Evolutionary conservation across 768 basidiomycete species (phyloP).

Genomic region (Neoboletus magnificus): DNA sequence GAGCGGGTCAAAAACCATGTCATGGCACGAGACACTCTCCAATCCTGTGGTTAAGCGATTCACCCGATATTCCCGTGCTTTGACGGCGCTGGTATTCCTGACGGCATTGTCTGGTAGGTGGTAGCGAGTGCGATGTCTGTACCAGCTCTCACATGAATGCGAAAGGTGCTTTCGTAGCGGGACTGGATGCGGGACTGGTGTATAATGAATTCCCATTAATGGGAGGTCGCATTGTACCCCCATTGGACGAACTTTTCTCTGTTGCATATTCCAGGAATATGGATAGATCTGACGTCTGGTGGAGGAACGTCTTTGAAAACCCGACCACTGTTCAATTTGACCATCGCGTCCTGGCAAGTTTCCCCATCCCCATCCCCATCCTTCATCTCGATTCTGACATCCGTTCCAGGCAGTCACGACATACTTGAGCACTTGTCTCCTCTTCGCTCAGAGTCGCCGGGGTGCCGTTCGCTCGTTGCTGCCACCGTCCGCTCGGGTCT

Average conservation of each 20-base stretch:
- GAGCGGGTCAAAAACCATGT: slow-evolving; percentile 48
- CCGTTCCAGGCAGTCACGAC: slow-evolving; percentile 74
- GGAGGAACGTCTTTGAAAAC: slow-evolving; percentile 96
- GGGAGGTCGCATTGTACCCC: slow-evolving; percentile 85
- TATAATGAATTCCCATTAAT: slow-evolving; percentile 99
- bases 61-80: slow-evolving; percentile 50
- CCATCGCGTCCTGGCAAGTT: slow-evolving; percentile 83
- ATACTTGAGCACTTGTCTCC: slow-evolving; percentile 60
- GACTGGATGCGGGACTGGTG: slow-evolving; percentile 92
- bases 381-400: not conserved
- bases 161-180: slow-evolving; percentile 95
- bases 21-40: slow-evolving; percentile 47
- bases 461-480: slow-evolving; percentile 45
- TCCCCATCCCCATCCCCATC: not conserved
- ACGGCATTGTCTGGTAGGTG: slow-evolving; percentile 86
- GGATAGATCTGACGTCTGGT: slow-evolving; percentile 81
- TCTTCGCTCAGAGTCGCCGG: slow-evolving; percentile 59
- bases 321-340: slow-evolving; percentile 98
- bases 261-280: slow-evolving; percentile 64
- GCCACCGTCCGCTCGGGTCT: slow-evolving; percentile 57
- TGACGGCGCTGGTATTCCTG: slow-evolving; percentile 80
- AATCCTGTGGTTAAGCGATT: slow-evolving; percentile 59
- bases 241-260: slow-evolving; percentile 77
- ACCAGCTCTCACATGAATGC: not conserved
- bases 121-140: not conserved